Conservation (phyloP, 83 land plant species). For the Picea abies region DNA sequence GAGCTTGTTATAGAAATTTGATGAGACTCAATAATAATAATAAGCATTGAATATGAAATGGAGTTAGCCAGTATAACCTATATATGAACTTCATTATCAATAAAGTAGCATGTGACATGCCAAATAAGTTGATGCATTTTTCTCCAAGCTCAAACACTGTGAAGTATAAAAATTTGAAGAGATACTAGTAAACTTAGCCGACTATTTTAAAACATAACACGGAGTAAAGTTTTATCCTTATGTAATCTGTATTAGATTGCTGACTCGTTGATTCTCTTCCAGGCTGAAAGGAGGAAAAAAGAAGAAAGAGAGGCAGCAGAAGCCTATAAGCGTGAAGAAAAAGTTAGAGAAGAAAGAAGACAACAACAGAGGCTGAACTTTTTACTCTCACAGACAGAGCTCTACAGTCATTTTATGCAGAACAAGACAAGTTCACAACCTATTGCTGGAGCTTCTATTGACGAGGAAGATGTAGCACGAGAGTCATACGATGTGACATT, state of each 20-base stretch:
- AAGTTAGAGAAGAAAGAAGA: conserved; percentile 88
- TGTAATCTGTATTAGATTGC: neutral
- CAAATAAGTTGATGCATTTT: neutral
- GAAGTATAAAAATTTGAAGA: neutral
- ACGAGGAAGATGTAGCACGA: conserved; percentile 25
- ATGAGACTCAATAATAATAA: too few relatives aligned
- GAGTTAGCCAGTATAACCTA: neutral
- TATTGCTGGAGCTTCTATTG: conserved; percentile 35
- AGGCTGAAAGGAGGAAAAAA: conserved; percentile 88
- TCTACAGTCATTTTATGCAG: conserved; percentile 98
- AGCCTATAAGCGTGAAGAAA: conserved; percentile 94
- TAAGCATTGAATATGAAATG: neutral
- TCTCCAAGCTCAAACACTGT: neutral
- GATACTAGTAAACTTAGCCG: neutral
- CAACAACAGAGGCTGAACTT: conserved; percentile 96
- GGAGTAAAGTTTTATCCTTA: neutral
- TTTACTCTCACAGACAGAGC: conserved; percentile 92
- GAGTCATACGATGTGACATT: conserved; percentile 42
- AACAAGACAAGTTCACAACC: conserved; percentile 41
- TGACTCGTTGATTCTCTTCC: conserved; percentile 1
- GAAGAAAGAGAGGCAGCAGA: conserved; percentile 99
- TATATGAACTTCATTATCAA: neutral
- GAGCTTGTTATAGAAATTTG: too few relatives aligned
- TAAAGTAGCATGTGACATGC: too few relatives aligned
- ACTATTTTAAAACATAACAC: too few relatives aligned